Base-by-base conservation (phyloP, 441 rosid genomes). In the Euphorbia celastroides region DNA sequence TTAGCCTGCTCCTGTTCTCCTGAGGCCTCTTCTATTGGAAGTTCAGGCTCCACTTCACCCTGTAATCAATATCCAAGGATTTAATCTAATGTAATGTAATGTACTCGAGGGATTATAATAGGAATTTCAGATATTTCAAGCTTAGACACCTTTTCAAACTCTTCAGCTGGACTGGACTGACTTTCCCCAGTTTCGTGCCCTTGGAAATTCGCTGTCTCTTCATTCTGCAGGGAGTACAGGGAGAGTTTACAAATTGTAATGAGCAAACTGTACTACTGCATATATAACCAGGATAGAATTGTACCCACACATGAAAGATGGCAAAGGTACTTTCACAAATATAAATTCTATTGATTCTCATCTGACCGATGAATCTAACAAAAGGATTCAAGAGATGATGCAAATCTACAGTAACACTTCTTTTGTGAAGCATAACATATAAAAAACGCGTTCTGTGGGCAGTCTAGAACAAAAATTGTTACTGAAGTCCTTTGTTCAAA, bases 21-120 rank as follows among this genome's bases (percentile, higher is more conserved):
- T 44, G 75, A 64, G 55, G 57, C 67, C 50, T 31, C 76, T 73
- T 83, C 93, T 0, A 19, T 51, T 55, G 74, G 81, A 73, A 68
- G 73, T 67, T 84, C 89, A 5, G 69, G 42, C 72, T 70, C 85
- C 14, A 59, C 46, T 57, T 86, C 93, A 70, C 74, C 87, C 96
- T 93, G 84, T 70, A 60, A 60, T n/a, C n/a, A n/a, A n/a, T n/a
- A n/a, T n/a, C 26, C 11, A 55, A 68, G 31, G 60, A 74, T 34
- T 7, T 23, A 51, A 46, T 12, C n/a, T 32, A 8, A 3, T 3
- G 51, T 55, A 22, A 60, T 13, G 57, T 16, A 11, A 22, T 14
- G 14, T 11, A 12, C 19, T 16, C 26, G 32, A 42, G 19, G 32
- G 25, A 25, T 11, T 5, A 57, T 11, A 56, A 28, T 16, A 5